Evolutionary conservation across 495 filamentous ascomycete genomes (phyloP), one percentile per base, ranked within the genome.

Genomic region (Xylaria sp.): DNA sequence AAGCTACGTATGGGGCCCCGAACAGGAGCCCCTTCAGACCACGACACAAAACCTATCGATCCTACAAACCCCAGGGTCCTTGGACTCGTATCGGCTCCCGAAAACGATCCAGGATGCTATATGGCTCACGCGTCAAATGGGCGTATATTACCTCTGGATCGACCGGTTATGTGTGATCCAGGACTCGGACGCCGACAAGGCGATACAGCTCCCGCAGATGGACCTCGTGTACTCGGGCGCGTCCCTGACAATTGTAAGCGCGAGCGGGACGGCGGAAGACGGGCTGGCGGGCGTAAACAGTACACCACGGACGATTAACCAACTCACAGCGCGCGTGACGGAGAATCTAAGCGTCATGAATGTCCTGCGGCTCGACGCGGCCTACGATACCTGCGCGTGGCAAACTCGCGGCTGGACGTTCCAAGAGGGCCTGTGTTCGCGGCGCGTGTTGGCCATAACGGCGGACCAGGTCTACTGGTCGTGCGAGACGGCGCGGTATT

Each of bases 361-460:
- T 5, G 29, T 58, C 53, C 29, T 31, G n/a, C 35, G 61, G 37
- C 61, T 63, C 21, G 61, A 46, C 15, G 9, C 2, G 17, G 61
- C 21, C 8, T 63, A 71, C 35, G 52, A 67, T n/a, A 43, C 71
- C 14, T 75, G 73, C 5, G 73, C 71, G 31, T 83, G 80, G 82
- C 67, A 57, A 1, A 79, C 75, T 7, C 73, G 82, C 15, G 82
- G 78, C 4, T 84, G 82, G 82, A 83, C 82, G 9, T 84, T 78
- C 59, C 82, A 83, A 65, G 82, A 84, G 70, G 73, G 69, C 7
- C 35, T 81, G 15, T 72, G 82, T 21, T 81, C 82, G 7, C 65
- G 53, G 8, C 79, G 80, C 7, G 68, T 76, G 14, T 67, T 85
- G 17, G 76, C 76, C 29, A 71, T 83, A 48, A 78, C 75, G 3